A percentile compares a stretch with the other conserved stretches of the same genome.
These are phyloP conservation scores for Parasitella parasitica DNA, from an alignment of 371 early-diverging fungal species.

Conservation along the genomic window DNA sequence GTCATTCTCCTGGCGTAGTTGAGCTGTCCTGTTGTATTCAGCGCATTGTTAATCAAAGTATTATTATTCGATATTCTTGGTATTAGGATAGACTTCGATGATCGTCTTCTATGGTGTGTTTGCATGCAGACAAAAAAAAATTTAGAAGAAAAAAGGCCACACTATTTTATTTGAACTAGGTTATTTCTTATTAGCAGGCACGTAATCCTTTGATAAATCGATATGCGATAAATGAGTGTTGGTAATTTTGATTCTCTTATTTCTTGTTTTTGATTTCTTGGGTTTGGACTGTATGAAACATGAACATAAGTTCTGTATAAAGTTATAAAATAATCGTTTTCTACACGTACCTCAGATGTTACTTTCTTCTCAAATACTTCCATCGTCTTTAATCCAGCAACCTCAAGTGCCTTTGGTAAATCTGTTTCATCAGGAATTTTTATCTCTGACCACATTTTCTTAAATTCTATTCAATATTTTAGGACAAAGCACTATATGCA, in stretches of 20 bases:
- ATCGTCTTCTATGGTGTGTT: conserved; percentile 22
- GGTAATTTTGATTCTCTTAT: conserved; percentile 80
- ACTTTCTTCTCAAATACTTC: conserved; percentile 72
- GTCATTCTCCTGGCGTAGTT: conserved; percentile 46
- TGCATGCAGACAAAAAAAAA: conserved; percentile 16
- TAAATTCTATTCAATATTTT: conserved; percentile 68
- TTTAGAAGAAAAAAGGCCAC: not conserved
- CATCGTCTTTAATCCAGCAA: conserved; percentile 78
- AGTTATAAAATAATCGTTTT: not conserved
- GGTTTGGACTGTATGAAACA: conserved; percentile 42
- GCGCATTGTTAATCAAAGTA: not conserved
- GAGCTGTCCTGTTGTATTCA: conserved; percentile 10
- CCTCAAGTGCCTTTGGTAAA: conserved; percentile 65
- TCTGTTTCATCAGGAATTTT: conserved; percentile 77
- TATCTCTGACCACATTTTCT: conserved; percentile 74
- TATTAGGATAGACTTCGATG: conserved; percentile 15
- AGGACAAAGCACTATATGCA: no score
- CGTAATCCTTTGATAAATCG: conserved; percentile 81
- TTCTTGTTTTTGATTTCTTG: conserved; percentile 65
- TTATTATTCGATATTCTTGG: conserved; percentile 9
- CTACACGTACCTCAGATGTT: conserved; percentile 44
- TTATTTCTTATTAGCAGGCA: conserved; percentile 41
- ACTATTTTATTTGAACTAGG: not conserved
- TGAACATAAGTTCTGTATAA: not conserved
- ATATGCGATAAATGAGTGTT: conserved; percentile 85